These are phyloP conservation scores for Amphirosellinia nigrospora DNA, from an alignment of 495 filamentous ascomycete genomes.

Conservation along the genomic window DNA sequence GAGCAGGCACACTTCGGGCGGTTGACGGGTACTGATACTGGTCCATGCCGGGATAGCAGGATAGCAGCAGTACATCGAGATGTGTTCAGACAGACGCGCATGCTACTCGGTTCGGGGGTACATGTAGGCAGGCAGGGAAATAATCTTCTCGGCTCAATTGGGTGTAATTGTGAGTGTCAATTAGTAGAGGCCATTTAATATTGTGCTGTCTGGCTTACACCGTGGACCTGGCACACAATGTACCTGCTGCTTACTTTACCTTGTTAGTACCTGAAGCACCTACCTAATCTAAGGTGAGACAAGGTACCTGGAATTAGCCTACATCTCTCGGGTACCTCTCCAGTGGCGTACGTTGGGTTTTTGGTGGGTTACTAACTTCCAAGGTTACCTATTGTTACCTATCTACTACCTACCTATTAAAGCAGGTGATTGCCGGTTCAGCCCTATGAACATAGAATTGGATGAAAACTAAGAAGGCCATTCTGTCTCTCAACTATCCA, in stretches of 20 bases:
- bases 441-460: constrained; percentile 13
- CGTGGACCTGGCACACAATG: background rate
- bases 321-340: background rate
- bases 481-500: background rate
- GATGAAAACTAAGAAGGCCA: background rate
- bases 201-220: background rate
- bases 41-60: constrained; percentile 42
- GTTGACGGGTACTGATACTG: constrained; percentile 40
- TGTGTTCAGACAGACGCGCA: constrained; percentile 34
- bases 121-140: background rate
- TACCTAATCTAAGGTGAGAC: background rate
- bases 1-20: constrained; percentile 33
- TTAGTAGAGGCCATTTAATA: constrained; percentile 4
- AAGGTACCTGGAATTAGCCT: background rate
- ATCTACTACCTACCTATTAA: constrained; percentile 18
- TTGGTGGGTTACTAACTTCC: background rate
- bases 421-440: constrained; percentile 14
- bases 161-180: constrained; percentile 10
- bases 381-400: no score
- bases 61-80: constrained; percentile 33
- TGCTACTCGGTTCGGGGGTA: constrained; percentile 27
- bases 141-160: background rate
- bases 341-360: constrained; percentile 18
- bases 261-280: background rate
- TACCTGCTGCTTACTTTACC: constrained; percentile 3